phyloP scores from a whole-genome alignment of 257 asterid genomes.

The Asclepias syriaca region DNA sequence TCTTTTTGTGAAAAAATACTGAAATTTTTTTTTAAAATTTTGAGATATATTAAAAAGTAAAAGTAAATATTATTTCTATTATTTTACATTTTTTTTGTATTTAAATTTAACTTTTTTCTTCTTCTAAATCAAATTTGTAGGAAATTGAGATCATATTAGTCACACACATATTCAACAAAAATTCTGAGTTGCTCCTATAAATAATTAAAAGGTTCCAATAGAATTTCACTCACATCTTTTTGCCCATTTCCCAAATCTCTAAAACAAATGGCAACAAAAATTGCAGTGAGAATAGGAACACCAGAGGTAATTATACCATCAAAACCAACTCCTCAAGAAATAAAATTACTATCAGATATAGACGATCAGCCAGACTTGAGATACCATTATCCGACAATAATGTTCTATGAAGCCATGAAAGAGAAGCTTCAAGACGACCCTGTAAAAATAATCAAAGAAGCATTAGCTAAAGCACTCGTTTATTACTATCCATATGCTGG shows the following conservation, averaged over 20 bases:
- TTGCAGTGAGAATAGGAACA: neutral
- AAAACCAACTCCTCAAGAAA: conserved; percentile 13
- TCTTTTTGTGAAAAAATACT: no score
- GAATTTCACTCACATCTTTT: no score
- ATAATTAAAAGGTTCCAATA: no score
- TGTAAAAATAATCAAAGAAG: conserved; percentile 17
- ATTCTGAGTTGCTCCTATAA: no score
- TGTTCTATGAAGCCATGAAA: conserved; percentile 7
- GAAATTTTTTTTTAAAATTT: no score
- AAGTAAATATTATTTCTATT: no score
- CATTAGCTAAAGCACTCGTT: conserved; percentile 20
- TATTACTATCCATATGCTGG: conserved; percentile 27
- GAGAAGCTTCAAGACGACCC: conserved; percentile 9
- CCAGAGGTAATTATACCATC: conserved; percentile 1
- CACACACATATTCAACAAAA: no score
- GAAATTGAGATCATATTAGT: no score
- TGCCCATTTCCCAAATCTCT: neutral
- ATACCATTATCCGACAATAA: conserved; percentile 8
- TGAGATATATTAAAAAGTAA: no score
- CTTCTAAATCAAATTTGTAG: no score
- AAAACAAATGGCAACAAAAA: neutral
- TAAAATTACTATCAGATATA: conserved; percentile 13
- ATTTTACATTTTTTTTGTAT: no score
- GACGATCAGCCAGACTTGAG: conserved; percentile 14
- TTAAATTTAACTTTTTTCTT: no score